phyloP scores from a whole-genome alignment of 345 rosid genomes.

The Populus simonii region DNA sequence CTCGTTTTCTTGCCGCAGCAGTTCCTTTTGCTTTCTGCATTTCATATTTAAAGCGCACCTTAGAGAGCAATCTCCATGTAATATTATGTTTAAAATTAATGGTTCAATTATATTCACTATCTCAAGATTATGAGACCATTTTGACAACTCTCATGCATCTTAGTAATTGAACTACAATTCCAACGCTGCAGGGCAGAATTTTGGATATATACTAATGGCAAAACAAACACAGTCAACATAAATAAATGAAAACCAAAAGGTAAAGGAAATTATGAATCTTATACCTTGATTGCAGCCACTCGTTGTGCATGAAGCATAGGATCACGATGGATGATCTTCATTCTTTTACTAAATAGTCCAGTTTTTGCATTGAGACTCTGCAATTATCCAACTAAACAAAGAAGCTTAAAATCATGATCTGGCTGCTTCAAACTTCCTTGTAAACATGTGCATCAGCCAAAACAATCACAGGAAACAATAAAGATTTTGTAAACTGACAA shows the following conservation, averaged over 20 bases:
- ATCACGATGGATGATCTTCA: constrained; percentile 85
- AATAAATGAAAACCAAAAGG: neutral
- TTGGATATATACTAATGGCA: no score
- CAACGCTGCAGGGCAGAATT: neutral
- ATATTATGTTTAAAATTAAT: neutral
- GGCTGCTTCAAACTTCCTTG: neutral
- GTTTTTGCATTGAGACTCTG: constrained; percentile 97
- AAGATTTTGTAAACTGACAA: neutral
- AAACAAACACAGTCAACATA: no score
- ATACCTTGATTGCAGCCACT: constrained; percentile 91
- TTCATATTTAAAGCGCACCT: neutral
- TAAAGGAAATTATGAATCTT: neutral
- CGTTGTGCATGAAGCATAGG: constrained; percentile 82
- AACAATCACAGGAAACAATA: neutral
- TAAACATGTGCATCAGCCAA: neutral
- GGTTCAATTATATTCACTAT: neutral
- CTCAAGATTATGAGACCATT: neutral
- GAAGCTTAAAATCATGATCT: constrained; percentile 37
- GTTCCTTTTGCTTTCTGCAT: constrained; percentile 85
- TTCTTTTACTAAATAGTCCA: constrained; percentile 81
- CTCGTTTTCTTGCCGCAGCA: constrained; percentile 72
- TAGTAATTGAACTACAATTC: neutral
- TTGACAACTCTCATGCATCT: neutral
- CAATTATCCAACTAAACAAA: constrained; percentile 45
- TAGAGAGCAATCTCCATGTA: neutral